These are phyloP conservation scores for Quercus ilex DNA, from an alignment of 306 rosid genomes.

Conservation along the genomic window DNA sequence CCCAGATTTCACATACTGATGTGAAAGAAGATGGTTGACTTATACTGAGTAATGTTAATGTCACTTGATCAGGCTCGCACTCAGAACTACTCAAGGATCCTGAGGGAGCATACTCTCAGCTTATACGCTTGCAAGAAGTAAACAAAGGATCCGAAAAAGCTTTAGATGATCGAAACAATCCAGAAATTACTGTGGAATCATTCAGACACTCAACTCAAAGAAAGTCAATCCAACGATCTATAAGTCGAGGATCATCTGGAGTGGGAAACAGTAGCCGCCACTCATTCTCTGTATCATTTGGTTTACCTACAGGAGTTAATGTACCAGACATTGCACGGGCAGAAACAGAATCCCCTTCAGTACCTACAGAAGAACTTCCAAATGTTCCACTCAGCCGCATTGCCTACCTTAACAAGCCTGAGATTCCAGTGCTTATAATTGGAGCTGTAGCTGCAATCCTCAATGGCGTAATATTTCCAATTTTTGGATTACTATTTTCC, in stretches of 20 bases:
- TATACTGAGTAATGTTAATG: neutral
- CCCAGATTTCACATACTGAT: neutral
- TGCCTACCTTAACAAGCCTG: conserved; percentile 3
- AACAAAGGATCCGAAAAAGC: conserved; percentile 5
- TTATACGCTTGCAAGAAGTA: conserved; percentile 58
- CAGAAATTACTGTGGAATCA: neutral
- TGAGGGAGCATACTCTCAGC: conserved; percentile 66
- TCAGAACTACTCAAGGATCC: conserved; percentile 47
- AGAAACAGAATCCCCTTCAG: neutral
- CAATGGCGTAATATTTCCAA: neutral
- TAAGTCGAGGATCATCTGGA: conserved; percentile 23
- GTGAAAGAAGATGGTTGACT: neutral
- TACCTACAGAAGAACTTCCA: neutral
- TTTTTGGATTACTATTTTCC: neutral
- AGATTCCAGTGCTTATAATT: conserved; percentile 3
- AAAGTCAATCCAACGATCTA: conserved; percentile 16
- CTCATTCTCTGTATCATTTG: neutral
- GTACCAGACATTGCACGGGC: neutral
- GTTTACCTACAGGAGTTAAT: conserved; percentile 5
- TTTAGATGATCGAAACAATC: neutral
- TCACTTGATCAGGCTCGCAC: conserved; percentile 52
- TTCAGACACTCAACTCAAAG: conserved; percentile 9
- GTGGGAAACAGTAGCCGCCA: neutral
- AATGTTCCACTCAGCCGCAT: neutral
- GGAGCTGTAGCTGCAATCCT: conserved; percentile 2